Conservation (phyloP, 495 filamentous ascomycete species). For the Aspergillus ostianus region DNA sequence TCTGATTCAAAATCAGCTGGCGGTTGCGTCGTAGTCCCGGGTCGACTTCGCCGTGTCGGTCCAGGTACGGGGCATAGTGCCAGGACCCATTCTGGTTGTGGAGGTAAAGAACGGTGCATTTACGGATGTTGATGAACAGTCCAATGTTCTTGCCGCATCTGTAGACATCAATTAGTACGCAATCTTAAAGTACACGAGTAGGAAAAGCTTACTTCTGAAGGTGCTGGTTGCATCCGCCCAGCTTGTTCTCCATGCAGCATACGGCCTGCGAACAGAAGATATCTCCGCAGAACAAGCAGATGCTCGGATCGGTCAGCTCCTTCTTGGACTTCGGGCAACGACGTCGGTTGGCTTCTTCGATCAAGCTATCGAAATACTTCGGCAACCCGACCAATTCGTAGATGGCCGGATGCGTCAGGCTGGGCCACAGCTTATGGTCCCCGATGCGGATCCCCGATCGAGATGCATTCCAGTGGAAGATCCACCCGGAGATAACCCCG, state of each 20-base stretch:
- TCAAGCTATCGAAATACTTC: constrained; percentile 86
- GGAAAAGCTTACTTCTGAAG: constrained; percentile 67
- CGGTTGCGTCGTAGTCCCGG: constrained; percentile 75
- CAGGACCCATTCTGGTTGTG: constrained; percentile 81
- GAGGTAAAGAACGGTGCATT: constrained; percentile 85
- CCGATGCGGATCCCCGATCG: constrained; percentile 43
- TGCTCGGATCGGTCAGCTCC: constrained; percentile 80
- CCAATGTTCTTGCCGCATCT: constrained; percentile 89
- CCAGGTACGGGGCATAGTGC: constrained; percentile 86
- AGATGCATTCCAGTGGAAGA: constrained; percentile 59
- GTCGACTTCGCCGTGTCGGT: constrained; percentile 92
- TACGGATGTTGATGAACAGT: constrained; percentile 92
- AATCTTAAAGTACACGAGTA: not conserved
- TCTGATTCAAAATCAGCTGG: constrained; percentile 89
- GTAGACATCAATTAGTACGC: constrained; percentile 15
- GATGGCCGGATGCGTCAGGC: constrained; percentile 79
- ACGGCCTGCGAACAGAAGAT: constrained; percentile 93
- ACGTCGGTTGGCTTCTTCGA: constrained; percentile 82
- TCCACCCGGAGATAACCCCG: constrained; percentile 73
- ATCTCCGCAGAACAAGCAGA: constrained; percentile 94
- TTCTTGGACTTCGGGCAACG: constrained; percentile 88
- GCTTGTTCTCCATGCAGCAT: constrained; percentile 74
- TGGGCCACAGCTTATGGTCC: constrained; percentile 44
- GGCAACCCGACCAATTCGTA: constrained; percentile 93
- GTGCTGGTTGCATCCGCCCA: constrained; percentile 89